phyloP scores from a whole-genome alignment of 139 green algal species.

The Closterium sp. region DNA sequence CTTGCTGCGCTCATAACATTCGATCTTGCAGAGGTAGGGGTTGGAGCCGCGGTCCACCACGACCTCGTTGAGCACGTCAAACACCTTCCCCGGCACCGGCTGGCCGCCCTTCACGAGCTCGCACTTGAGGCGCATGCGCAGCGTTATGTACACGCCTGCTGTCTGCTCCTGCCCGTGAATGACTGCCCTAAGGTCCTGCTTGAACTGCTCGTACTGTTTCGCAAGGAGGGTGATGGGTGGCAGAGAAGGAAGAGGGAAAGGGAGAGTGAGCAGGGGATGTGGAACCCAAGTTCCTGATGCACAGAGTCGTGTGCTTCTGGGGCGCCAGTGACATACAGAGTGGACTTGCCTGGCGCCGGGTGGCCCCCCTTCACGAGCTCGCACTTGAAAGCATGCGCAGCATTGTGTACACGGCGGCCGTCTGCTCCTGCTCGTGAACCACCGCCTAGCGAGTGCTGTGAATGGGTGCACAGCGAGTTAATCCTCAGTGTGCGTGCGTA shows the following conservation, averaged over 20 bases:
- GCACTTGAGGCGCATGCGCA: slow-evolving; percentile 93
- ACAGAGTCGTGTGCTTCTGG: no score
- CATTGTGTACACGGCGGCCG: no score
- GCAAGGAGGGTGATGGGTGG: no score
- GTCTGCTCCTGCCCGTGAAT: slow-evolving; percentile 65
- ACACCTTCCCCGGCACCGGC: slow-evolving; percentile 52
- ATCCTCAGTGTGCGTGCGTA: slow-evolving; percentile 1
- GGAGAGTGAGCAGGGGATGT: no score
- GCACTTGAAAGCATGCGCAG: no score
- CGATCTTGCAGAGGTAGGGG: slow-evolving; percentile 79
- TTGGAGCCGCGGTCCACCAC: slow-evolving; percentile 84
- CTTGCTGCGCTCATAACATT: slow-evolving; percentile 57
- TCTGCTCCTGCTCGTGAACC: no score
- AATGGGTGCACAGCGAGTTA: not conserved
- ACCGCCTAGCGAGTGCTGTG: no score
- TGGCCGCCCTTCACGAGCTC: slow-evolving; percentile 62
- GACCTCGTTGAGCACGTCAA: slow-evolving; percentile 92
- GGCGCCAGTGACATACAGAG: no score
- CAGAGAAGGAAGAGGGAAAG: no score
- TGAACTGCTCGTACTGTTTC: slow-evolving; percentile 65
- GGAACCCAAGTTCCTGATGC: no score
- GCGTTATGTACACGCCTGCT: slow-evolving; percentile 86
- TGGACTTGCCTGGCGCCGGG: no score
- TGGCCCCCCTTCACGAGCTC: no score
- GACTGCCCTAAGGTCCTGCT: slow-evolving; percentile 71